phyloP scores from a whole-genome alignment of 192 early-diverging fungal genomes.

The Backusella psychrophila region DNA sequence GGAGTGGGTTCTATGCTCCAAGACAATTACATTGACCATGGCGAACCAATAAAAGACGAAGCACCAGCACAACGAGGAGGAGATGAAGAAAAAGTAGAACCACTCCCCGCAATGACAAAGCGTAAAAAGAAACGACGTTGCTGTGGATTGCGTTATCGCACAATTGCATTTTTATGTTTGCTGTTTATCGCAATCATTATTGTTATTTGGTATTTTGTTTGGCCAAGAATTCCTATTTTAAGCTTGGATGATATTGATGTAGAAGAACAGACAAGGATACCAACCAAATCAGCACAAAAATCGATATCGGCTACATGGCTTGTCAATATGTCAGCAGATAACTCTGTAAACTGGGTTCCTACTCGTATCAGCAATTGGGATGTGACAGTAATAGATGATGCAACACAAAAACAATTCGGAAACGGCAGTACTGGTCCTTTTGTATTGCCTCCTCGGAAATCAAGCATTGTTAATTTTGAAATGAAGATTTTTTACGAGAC shows the following conservation, averaged over 20 bases:
- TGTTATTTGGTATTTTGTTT: constrained; percentile 25
- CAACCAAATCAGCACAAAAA: background rate
- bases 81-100: background rate
- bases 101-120: constrained; percentile 2
- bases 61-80: background rate
- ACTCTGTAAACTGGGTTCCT: constrained; percentile 26
- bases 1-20: constrained; percentile 4
- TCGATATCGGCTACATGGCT: constrained; percentile 14
- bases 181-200: background rate
- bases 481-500: constrained; percentile 19
- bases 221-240: constrained; percentile 21
- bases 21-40: background rate
- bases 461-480: background rate
- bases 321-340: constrained; percentile 27
- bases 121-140: constrained; percentile 7
- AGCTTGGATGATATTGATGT: constrained; percentile 2
- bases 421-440: constrained; percentile 13
- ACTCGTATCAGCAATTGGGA: constrained; percentile 18
- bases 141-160: constrained; percentile 10
- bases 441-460: constrained; percentile 5
- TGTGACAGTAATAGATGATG: constrained; percentile 15
- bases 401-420: constrained; percentile 15
- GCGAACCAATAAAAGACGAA: background rate
- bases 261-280: background rate
- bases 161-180: background rate